Evolutionary conservation across 2,329 filamentous ascomycete species (phyloP), one percentile per base, ranked within the genome.

Genomic region (Daldinia sp.): DNA sequence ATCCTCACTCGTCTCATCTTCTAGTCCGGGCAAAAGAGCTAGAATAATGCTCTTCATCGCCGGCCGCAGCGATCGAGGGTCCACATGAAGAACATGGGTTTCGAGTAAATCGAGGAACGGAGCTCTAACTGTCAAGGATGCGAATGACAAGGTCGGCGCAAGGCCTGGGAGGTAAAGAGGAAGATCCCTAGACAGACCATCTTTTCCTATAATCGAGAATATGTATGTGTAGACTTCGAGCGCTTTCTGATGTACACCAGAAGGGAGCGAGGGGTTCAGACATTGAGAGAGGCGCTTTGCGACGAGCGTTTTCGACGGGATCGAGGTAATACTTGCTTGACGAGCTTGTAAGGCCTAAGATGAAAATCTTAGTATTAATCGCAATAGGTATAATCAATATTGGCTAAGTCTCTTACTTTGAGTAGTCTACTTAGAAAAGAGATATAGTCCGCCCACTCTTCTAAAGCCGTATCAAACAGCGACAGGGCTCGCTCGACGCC

Each of bases 381-480:
- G 9, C 9, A 33, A 48, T 50, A 57, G 63, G 30, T 30, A 50
- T 51, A 18, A 9, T 7, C 28, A 33, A 51, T 44, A 41, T 35
- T 28, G 30, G 28, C 18, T 28, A 55, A 15, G 39, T 18, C 41
- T 57, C 79, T 74, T 79, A 94, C 93, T 89, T 98, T 98, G 69
- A 97, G 85, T 55, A 99, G 85, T 69, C 93, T 90, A 78, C 93
- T 97, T 63, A 99, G 83, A 79, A 98, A 99, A 18, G 95, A 97
- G 76, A 99, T 99, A 79, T 99, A 99, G 82, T 99, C 96, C 55
- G 97, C 96, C 96, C 96, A 99, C 89, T 99, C 96, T 81, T 98
- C 94, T 74, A 98, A 86, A 33, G 93, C 90, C 15, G 93, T 94
- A 78, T 99, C 96, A 83, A 98, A 99, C 37, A 97, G 86, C 51